These are phyloP conservation scores for Backusella westeae DNA, from an alignment of 192 early-diverging fungal genomes.

Conservation along the genomic window DNA sequence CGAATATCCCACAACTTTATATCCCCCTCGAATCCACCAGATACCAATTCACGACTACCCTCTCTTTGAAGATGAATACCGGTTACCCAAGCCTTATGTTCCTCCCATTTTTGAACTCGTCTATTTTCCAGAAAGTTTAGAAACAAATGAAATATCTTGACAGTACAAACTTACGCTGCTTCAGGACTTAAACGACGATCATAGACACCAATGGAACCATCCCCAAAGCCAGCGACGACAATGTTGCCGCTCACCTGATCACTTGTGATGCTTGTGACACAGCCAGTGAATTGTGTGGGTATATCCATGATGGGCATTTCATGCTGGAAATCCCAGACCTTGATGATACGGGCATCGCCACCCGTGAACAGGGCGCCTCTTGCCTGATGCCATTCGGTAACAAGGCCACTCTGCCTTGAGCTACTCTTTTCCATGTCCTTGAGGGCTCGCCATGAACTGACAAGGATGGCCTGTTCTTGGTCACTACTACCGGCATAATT, in stretches of 20 bases:
- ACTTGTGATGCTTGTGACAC: conserved; percentile 64
- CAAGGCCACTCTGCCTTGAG: conserved; percentile 52
- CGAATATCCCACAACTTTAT: conserved; percentile 66
- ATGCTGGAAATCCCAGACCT: conserved; percentile 79
- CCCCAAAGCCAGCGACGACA: conserved; percentile 70
- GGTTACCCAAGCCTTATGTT: conserved; percentile 61
- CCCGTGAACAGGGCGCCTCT: conserved; percentile 62
- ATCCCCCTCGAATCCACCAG: conserved; percentile 58
- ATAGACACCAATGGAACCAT: conserved; percentile 70
- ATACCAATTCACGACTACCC: conserved; percentile 60
- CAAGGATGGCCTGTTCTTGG: conserved; percentile 55
- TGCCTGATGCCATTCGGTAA: conserved; percentile 80
- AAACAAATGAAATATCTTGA: neutral
- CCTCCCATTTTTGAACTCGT: conserved; percentile 55
- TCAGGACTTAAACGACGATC: conserved; percentile 56
- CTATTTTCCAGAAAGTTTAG: conserved; percentile 22
- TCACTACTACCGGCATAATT: conserved; percentile 57
- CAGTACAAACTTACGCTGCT: conserved; percentile 45
- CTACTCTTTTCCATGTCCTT: conserved; percentile 64
- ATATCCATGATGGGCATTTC: conserved; percentile 67
- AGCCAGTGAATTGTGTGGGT: conserved; percentile 48
- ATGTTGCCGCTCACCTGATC: conserved; percentile 61
- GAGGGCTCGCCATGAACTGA: conserved; percentile 74
- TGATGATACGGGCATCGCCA: conserved; percentile 64
- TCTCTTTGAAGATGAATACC: conserved; percentile 53